phyloP scores from a whole-genome alignment of 371 early-diverging fungal species.

The Saksenaea vasiformis region DNA sequence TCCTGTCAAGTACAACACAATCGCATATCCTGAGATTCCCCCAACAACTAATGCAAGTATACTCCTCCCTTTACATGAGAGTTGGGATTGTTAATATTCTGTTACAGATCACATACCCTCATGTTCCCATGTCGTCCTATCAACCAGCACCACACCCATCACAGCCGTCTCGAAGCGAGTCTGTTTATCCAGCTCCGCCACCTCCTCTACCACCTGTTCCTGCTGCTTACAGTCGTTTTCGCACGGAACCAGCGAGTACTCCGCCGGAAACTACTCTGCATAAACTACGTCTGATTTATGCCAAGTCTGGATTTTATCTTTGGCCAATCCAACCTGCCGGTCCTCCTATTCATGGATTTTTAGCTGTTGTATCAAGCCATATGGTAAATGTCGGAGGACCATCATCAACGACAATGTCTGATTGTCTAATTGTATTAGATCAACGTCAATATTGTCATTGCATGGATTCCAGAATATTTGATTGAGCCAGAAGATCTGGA shows the following conservation, averaged over 20 bases:
- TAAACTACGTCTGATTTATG: slow-evolving; percentile 34
- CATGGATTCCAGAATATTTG: slow-evolving; percentile 48
- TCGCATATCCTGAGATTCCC: not conserved
- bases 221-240: not conserved
- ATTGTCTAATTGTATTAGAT: slow-evolving; percentile 18
- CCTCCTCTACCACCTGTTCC: slow-evolving; percentile 14
- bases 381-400: slow-evolving; percentile 7
- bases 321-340: slow-evolving; percentile 12
- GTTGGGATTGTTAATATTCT: not conserved
- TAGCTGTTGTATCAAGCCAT: slow-evolving; percentile 14
- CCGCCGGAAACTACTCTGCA: slow-evolving; percentile 3
- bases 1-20: not conserved
- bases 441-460: slow-evolving; percentile 17
- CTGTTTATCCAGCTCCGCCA: not conserved
- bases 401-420: not conserved
- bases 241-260: not conserved
- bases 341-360: slow-evolving; percentile 34
- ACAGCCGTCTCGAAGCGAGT: not conserved
- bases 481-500: slow-evolving; percentile 31
- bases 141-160: not conserved
- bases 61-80: not conserved
- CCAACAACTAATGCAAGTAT: not conserved
- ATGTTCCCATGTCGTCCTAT: not conserved
- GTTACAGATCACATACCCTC: not conserved
- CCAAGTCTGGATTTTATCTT: slow-evolving; percentile 44